Evolutionary conservation across 495 filamentous ascomycete species (phyloP), one percentile per base, ranked within the genome.

Genomic region (Margaritispora aquatica): DNA sequence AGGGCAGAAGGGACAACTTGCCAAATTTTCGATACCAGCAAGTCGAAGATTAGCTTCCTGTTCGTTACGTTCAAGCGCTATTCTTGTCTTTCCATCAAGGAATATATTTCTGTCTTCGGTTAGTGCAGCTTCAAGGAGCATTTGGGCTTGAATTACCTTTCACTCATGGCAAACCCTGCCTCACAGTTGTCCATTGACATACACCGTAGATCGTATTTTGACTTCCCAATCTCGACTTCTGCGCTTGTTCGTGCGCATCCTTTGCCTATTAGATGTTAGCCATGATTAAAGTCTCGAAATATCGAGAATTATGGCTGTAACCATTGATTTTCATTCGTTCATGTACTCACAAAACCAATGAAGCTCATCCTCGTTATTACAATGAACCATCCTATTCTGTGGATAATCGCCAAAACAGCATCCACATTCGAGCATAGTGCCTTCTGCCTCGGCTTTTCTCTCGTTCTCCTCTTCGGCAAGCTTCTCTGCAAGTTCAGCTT

Each of bases 281-380:
- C n/a, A n/a, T n/a, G n/a, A n/a, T n/a, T n/a, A n/a, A n/a, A n/a
- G n/a, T n/a, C n/a, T n/a, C n/a, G n/a, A n/a, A n/a, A n/a, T n/a
- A n/a, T n/a, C n/a, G n/a, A n/a, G n/a, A n/a, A n/a, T n/a, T n/a
- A n/a, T n/a, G n/a, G n/a, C n/a, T n/a, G n/a, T n/a, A n/a, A n/a
- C n/a, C n/a, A n/a, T n/a, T n/a, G n/a, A n/a, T n/a, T n/a, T n/a
- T n/a, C n/a, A n/a, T n/a, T n/a, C n/a, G n/a, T n/a, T n/a, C n/a
- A n/a, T n/a, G n/a, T n/a, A n/a, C n/a, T n/a, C n/a, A n/a, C 91
- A 96, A 66, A 92, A 89, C 69, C 80, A 85, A 67, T 90, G 86
- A 41, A 78, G 71, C 8, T 61, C 0, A 0, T 71, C 57, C 0
- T 77, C 70, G 36, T 75, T 75, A 51, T 84, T 72, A 71, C 90